phyloP scores from a whole-genome alignment of 2,329 filamentous ascomycete species.

The Aureobasidium vineae region DNA sequence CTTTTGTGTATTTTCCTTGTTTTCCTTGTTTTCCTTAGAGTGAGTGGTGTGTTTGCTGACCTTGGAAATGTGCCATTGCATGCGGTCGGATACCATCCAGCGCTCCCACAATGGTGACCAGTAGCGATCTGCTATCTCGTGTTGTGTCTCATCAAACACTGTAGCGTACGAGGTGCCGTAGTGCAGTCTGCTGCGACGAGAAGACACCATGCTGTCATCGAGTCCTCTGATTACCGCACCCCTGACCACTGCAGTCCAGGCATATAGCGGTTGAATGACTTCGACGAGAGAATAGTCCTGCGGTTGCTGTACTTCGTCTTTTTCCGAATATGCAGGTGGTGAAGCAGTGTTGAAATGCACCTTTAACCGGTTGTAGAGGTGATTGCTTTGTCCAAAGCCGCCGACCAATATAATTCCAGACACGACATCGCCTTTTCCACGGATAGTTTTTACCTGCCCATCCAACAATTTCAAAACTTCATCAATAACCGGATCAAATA shows the following conservation, averaged over 20 bases:
- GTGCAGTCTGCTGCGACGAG: slow-evolving; percentile 69
- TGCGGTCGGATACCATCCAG: slow-evolving; percentile 81
- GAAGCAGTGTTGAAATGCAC: slow-evolving; percentile 58
- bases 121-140: slow-evolving; percentile 71
- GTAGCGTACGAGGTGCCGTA: slow-evolving; percentile 82
- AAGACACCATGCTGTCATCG: slow-evolving; percentile 79
- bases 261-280: slow-evolving; percentile 72
- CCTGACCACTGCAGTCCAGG: slow-evolving; percentile 75
- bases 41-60: background rate
- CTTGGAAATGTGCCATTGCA: slow-evolving; percentile 85
- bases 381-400: slow-evolving; percentile 72
- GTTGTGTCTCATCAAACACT: slow-evolving; percentile 73
- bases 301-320: slow-evolving; percentile 70
- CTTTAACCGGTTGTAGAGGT: slow-evolving; percentile 70
- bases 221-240: slow-evolving; percentile 73
- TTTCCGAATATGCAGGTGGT: slow-evolving; percentile 58
- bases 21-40: background rate
- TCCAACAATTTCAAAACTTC: slow-evolving; percentile 45
- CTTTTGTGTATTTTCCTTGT: slow-evolving; percentile 53
- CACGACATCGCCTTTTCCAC: slow-evolving; percentile 44
- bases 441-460: slow-evolving; percentile 48
- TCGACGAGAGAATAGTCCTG: slow-evolving; percentile 82
- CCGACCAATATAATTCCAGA: slow-evolving; percentile 74
- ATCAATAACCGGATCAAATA: slow-evolving; percentile 65
- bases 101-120: slow-evolving; percentile 81